A percentile compares a stretch with the other conserved stretches of the same genome.
phyloP scores from a whole-genome alignment of 2,329 filamentous ascomycete genomes.

The Fusarium sp. region DNA sequence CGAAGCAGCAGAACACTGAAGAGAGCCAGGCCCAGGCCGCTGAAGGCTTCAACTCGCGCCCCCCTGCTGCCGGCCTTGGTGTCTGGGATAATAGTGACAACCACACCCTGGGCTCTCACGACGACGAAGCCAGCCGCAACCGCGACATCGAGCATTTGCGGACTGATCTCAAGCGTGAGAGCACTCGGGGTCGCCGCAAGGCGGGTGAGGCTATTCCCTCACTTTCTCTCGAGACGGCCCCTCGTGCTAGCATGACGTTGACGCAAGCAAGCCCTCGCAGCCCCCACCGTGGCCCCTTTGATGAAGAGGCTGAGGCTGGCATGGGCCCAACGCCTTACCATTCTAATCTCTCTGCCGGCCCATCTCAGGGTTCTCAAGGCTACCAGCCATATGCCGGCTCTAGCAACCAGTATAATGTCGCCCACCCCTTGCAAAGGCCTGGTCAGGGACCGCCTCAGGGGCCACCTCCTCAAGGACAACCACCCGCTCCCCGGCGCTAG shows the following conservation, averaged over 20 bases:
- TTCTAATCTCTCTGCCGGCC: constrained; percentile 38
- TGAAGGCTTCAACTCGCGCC: constrained; percentile 55
- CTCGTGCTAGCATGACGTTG: constrained; percentile 37
- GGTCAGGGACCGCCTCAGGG: constrained; percentile 29
- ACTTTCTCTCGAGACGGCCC: constrained; percentile 42
- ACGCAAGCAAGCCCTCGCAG: constrained; percentile 44
- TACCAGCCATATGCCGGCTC: constrained; percentile 38
- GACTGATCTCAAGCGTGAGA: constrained; percentile 53
- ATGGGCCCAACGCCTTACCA: constrained; percentile 46
- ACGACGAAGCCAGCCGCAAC: constrained; percentile 48
- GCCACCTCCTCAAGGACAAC: constrained; percentile 41
- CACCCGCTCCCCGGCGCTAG: constrained; percentile 41
- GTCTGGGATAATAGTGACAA: constrained; percentile 41
- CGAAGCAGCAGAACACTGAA: constrained; percentile 41
- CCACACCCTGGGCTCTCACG: constrained; percentile 38
- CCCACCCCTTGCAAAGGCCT: constrained; percentile 34
- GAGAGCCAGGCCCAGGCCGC: constrained; percentile 56
- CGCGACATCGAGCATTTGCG: constrained; percentile 52
- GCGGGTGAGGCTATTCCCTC: constrained; percentile 57
- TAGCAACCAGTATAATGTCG: constrained; percentile 30
- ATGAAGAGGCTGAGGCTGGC: constrained; percentile 55
- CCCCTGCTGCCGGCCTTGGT: constrained; percentile 38
- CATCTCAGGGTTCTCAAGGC: constrained; percentile 33
- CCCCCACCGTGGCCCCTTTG: constrained; percentile 49
- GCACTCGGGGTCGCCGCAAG: constrained; percentile 59